A percentile compares a stretch with the other conserved stretches of the same genome.
phyloP scores from a whole-genome alignment of 1,139 yeast genomes.

The Cylindricascospora bacillispora region DNA sequence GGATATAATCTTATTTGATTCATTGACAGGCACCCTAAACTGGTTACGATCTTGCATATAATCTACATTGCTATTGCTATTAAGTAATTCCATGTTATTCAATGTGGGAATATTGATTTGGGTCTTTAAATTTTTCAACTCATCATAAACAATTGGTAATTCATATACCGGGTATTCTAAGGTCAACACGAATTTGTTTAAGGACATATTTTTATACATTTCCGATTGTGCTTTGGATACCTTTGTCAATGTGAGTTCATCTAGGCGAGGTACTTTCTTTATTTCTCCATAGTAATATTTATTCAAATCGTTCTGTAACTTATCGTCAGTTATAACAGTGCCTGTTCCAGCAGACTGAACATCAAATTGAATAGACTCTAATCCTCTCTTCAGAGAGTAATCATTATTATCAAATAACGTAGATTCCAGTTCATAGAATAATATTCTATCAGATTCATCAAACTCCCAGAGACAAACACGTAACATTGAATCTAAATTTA shows the following conservation, averaged over 20 bases:
- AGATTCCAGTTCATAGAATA: slow-evolving; percentile 50
- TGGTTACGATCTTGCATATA: slow-evolving; percentile 1
- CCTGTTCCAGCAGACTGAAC: too few species aligned
- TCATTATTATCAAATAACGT: slow-evolving; percentile 42
- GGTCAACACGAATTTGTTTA: slow-evolving; percentile 35
- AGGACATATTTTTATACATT: slow-evolving; percentile 17
- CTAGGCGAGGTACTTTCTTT: slow-evolving; percentile 61
- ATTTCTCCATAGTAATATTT: slow-evolving; percentile 59
- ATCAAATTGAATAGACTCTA: too few species aligned
- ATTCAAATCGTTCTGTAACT: slow-evolving; percentile 44
- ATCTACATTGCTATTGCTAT: slow-evolving; percentile 14
- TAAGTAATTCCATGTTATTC: slow-evolving; percentile 21
- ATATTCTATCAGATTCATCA: slow-evolving; percentile 36
- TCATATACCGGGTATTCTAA: slow-evolving; percentile 70
- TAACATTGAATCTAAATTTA: slow-evolving; percentile 49
- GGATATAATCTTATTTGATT: slow-evolving; percentile 15
- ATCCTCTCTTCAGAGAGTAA: slow-evolving; percentile 43
- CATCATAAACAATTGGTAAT: slow-evolving; percentile 71
- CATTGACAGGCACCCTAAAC: background rate
- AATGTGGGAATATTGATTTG: slow-evolving; percentile 27
- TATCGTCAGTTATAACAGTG: slow-evolving; percentile 26
- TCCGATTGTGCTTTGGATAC: slow-evolving; percentile 37
- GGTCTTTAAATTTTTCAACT: slow-evolving; percentile 29
- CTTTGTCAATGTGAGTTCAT: slow-evolving; percentile 47
- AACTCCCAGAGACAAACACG: slow-evolving; percentile 57